phyloP scores from a whole-genome alignment of 1,139 yeast species.

The Candida labiduridarum region DNA sequence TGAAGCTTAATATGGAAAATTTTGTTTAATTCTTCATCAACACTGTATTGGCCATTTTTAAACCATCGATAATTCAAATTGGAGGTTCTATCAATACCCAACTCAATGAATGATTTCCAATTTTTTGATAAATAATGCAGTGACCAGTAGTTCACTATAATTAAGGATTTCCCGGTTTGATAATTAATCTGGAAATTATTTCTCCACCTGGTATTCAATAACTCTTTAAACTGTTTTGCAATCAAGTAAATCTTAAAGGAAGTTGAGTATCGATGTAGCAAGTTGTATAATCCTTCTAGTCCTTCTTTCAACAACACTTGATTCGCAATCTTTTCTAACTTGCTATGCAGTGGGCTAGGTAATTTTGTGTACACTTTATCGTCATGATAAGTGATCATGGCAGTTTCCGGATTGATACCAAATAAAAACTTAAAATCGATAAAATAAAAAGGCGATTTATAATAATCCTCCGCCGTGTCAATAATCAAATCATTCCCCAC shows the following conservation, averaged over 20 bases:
- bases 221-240: conserved; percentile 61
- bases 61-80: conserved; percentile 69
- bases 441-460: conserved; percentile 65
- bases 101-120: conserved; percentile 58
- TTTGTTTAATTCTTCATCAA: conserved; percentile 23
- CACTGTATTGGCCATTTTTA: conserved; percentile 49
- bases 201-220: conserved; percentile 59
- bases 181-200: conserved; percentile 69
- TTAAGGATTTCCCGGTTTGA: conserved; percentile 61
- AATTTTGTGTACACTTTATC: conserved; percentile 32
- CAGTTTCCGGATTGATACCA: conserved; percentile 43
- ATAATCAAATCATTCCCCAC: conserved; percentile 39
- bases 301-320: conserved; percentile 54
- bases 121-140: conserved; percentile 39
- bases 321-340: conserved; percentile 61
- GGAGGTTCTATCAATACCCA: conserved; percentile 60
- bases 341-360: conserved; percentile 39
- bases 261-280: conserved; percentile 70
- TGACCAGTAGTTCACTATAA: conserved; percentile 74
- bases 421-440: conserved; percentile 75
- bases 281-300: conserved; percentile 61
- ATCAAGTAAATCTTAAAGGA: conserved; percentile 74
- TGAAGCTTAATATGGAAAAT: conserved; percentile 11
- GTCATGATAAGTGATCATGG: conserved; percentile 33
- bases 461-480: conserved; percentile 46